A percentile compares a stretch with the other conserved stretches of the same genome.
Evolutionary conservation across 148 eudicot species (phyloP).

Genomic region (Persicaria tinctoria): DNA sequence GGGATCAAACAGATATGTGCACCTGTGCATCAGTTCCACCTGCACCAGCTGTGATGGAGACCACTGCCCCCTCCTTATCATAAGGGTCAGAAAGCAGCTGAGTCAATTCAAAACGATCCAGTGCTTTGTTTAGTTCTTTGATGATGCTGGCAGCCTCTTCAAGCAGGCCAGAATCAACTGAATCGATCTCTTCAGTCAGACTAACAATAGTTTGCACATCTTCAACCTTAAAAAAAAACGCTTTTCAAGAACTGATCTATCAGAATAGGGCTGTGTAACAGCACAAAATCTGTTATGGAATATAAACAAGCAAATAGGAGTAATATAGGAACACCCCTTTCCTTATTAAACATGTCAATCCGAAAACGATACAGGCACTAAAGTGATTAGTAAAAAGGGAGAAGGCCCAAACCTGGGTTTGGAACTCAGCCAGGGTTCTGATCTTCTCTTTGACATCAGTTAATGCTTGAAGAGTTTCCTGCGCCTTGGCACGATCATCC

Average conservation of each 20-base stretch:
- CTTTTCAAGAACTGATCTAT: not conserved
- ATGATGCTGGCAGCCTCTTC: slow-evolving; percentile 75
- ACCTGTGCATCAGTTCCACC: slow-evolving; percentile 99
- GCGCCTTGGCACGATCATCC: slow-evolving; percentile 93
- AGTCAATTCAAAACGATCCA: slow-evolving; percentile 81
- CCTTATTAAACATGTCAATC: not conserved
- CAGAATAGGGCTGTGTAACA: not conserved
- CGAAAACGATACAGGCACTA: not conserved
- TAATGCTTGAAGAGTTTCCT: slow-evolving; percentile 70
- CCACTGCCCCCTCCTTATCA: slow-evolving; percentile 94
- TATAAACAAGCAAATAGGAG: too few relatives aligned
- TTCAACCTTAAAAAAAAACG: slow-evolving; percentile 44
- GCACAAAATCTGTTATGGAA: too few relatives aligned
- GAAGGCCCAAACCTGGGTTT: slow-evolving; percentile 49
- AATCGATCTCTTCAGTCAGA: slow-evolving; percentile 95
- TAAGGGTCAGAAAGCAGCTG: slow-evolving; percentile 91
- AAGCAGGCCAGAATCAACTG: slow-evolving; percentile 68
- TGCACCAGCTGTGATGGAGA: slow-evolving; percentile 89
- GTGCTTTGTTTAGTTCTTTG: slow-evolving; percentile 70
- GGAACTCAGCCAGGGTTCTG: slow-evolving; percentile 64
- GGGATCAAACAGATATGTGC: slow-evolving; percentile 12
- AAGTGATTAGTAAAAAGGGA: not conserved
- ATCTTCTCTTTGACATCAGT: slow-evolving; percentile 83
- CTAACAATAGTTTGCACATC: slow-evolving; percentile 90
- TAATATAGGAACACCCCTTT: not conserved